These are phyloP conservation scores for Cyanodermella asteris DNA, from an alignment of 2,329 filamentous ascomycete genomes.

Conservation along the genomic window DNA sequence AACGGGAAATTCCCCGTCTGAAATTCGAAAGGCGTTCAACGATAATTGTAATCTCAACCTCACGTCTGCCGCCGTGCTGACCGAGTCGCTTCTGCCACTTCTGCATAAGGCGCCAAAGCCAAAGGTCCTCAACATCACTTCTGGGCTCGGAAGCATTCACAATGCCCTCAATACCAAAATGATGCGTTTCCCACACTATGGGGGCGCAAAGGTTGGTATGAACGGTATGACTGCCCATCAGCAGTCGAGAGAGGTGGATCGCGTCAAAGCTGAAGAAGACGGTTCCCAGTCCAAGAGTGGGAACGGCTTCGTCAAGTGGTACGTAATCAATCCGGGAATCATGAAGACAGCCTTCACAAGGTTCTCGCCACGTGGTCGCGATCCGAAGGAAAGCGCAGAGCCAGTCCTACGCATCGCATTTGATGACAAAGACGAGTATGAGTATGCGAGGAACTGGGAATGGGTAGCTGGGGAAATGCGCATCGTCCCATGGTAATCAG, in stretches of 20 bases:
- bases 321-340: slow-evolving; percentile 8
- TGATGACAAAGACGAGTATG: slow-evolving; percentile 7
- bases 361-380: slow-evolving; percentile 7
- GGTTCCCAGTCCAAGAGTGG: no score
- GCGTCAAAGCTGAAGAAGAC: slow-evolving; percentile 3
- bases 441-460: slow-evolving; percentile 10
- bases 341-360: slow-evolving; percentile 12
- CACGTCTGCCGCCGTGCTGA: slow-evolving; percentile 20
- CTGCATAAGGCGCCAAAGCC: slow-evolving; percentile 9
- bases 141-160: slow-evolving; percentile 11
- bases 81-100: slow-evolving; percentile 12
- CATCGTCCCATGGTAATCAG: slow-evolving; percentile 11
- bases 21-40: slow-evolving; percentile 15
- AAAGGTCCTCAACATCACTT: slow-evolving; percentile 16
- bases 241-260: slow-evolving; percentile 9
- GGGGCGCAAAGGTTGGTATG: slow-evolving; percentile 15
- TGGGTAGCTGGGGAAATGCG: slow-evolving; percentile 10
- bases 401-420: slow-evolving; percentile 9
- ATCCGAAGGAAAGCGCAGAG: slow-evolving; percentile 11
- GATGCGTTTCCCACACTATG: slow-evolving; percentile 13
- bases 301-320: slow-evolving; percentile 7
- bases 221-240: slow-evolving; percentile 17
- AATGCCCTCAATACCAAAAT: slow-evolving; percentile 9
- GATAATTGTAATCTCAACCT: slow-evolving; percentile 21
- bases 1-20: slow-evolving; percentile 10